Percentiles rank a stretch among this genome's conserved stretches.
These are phyloP conservation scores for Dactylellina cionopaga DNA, from an alignment of 2,329 filamentous ascomycete species.

Conservation along the genomic window DNA sequence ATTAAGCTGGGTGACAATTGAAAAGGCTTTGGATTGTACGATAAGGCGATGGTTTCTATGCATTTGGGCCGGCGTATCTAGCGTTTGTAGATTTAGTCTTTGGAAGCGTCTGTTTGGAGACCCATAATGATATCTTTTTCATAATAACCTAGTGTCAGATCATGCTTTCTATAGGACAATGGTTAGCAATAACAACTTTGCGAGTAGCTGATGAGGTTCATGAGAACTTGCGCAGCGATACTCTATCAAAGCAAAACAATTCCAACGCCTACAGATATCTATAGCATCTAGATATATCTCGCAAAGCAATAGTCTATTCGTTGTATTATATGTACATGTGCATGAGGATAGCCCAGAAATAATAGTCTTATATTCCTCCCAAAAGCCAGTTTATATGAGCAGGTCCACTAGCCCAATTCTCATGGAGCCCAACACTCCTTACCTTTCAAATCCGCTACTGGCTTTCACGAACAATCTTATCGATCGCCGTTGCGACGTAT, in stretches of 20 bases:
- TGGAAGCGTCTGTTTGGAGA: too few relatives aligned
- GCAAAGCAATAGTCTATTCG: slow-evolving; percentile 38
- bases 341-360: slow-evolving; percentile 6
- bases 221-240: too few relatives aligned
- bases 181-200: too few relatives aligned
- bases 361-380: slow-evolving; percentile 10
- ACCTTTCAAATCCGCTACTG: too few relatives aligned
- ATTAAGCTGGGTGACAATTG: too few relatives aligned
- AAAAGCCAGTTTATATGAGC: too few relatives aligned
- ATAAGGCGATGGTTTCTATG: slow-evolving; percentile 38
- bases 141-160: too few relatives aligned
- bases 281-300: slow-evolving; percentile 10
- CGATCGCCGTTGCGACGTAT: slow-evolving; percentile 83
- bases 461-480: slow-evolving; percentile 68
- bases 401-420: too few relatives aligned
- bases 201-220: too few relatives aligned
- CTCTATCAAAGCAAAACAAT: slow-evolving; percentile 12
- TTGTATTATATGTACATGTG: slow-evolving; percentile 34
- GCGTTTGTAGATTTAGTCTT: slow-evolving; percentile 57
- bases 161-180: too few relatives aligned
- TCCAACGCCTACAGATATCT: background rate
- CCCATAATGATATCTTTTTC: too few relatives aligned
- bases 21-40: slow-evolving; percentile 24
- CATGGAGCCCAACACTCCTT: too few relatives aligned
- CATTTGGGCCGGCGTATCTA: slow-evolving; percentile 57